Evolutionary conservation across 805 yeast genomes (phyloP).

Genomic region (Crinitomyces ghanaensis): DNA sequence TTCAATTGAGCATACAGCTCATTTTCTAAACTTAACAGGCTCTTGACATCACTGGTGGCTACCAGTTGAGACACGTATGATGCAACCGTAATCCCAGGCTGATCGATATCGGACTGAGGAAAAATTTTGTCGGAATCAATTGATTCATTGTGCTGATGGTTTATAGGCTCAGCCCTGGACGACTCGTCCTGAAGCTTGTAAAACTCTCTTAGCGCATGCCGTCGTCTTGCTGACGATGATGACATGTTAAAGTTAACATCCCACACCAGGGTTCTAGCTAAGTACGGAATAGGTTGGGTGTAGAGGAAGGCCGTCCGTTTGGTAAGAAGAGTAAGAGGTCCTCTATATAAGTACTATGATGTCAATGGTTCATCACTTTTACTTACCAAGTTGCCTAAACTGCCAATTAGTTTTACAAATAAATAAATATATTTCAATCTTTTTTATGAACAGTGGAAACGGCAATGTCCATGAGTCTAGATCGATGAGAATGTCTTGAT

Average conservation of each 20-base stretch:
- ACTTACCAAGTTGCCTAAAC: no score
- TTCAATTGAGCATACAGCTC: constrained; percentile 20
- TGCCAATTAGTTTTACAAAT: no score
- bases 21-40: constrained; percentile 18
- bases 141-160: constrained; percentile 2
- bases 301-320: no score
- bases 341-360: no score
- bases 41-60: constrained; percentile 14
- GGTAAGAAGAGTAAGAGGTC: no score
- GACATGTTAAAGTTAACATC: no score
- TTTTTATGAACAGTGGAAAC: constrained; percentile 13
- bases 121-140: constrained; percentile 6
- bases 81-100: constrained; percentile 16
- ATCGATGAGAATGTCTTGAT: constrained; percentile 7
- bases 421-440: no score
- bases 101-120: constrained; percentile 11
- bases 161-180: constrained; percentile 3
- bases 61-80: constrained; percentile 14
- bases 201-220: constrained; percentile 27
- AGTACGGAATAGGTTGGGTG: no score
- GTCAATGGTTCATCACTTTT: no score
- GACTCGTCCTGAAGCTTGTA: constrained; percentile 22
- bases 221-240: constrained; percentile 14
- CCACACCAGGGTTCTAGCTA: no score
- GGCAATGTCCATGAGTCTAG: constrained; percentile 16